phyloP scores from a whole-genome alignment of 257 asterid species.

The Solanum stenotomum region DNA sequence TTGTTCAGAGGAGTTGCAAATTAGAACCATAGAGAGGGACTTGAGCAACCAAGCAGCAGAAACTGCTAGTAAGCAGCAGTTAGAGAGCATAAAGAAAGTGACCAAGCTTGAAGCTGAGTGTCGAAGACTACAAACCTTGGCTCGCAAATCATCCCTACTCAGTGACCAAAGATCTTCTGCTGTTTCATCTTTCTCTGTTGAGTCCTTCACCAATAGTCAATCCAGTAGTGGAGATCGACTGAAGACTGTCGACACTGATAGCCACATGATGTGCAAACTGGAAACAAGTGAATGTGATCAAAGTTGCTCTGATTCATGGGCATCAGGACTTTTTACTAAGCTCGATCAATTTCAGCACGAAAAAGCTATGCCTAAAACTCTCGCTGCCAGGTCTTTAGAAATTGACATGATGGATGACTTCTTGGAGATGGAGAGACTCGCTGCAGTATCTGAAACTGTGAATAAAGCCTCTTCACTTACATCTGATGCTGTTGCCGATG shows the following conservation, averaged over 20 bases:
- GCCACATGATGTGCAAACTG: slow-evolving; percentile 8
- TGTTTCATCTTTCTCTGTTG: slow-evolving; percentile 29
- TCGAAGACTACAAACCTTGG: slow-evolving; percentile 28
- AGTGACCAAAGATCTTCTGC: slow-evolving; percentile 21
- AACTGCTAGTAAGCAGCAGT: slow-evolving; percentile 62
- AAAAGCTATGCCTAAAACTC: slow-evolving; percentile 23
- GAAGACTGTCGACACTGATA: slow-evolving; percentile 18
- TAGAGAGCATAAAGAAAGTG: slow-evolving; percentile 54
- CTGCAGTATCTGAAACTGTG: slow-evolving; percentile 42
- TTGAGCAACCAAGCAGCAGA: slow-evolving; percentile 72
- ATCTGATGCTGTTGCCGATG: slow-evolving; percentile 17
- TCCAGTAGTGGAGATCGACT: slow-evolving; percentile 27
- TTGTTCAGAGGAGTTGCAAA: slow-evolving; percentile 36
- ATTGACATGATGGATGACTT: slow-evolving; percentile 86
- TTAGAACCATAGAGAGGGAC: slow-evolving; percentile 49
- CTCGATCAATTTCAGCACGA: slow-evolving; percentile 49
- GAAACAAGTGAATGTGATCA: slow-evolving; percentile 26
- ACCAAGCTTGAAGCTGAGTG: slow-evolving; percentile 49
- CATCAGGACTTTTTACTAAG: slow-evolving; percentile 36
- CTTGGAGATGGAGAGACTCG: slow-evolving; percentile 80
- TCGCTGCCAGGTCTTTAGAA: slow-evolving; percentile 27
- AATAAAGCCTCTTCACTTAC: slow-evolving; percentile 17
- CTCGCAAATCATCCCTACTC: slow-evolving; percentile 33
- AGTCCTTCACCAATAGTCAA: slow-evolving; percentile 39
- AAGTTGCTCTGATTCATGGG: slow-evolving; percentile 37